Percentiles rank a stretch among this genome's conserved stretches.
Evolutionary conservation across 2,329 filamentous ascomycete genomes (phyloP).

Genomic region (Fragosphaeria purpurea): DNA sequence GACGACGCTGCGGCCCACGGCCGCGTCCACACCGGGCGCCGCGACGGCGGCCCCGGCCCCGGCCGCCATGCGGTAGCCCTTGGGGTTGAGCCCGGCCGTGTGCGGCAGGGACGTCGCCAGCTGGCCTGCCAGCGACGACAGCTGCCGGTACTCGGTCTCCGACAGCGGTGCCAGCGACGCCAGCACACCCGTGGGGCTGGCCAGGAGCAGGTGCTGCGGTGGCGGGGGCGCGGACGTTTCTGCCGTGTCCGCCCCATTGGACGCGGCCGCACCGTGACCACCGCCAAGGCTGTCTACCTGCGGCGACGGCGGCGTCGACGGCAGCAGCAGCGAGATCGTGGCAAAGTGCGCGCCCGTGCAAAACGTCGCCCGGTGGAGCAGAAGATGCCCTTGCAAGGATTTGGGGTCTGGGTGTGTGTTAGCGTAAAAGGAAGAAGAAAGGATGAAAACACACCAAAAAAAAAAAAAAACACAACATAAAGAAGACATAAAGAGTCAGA

Average conservation of each 20-base stretch:
- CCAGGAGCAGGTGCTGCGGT: slow-evolving; percentile 12
- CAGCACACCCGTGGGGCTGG: slow-evolving; percentile 55
- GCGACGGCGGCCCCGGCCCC: slow-evolving; percentile 27
- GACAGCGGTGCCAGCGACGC: slow-evolving; percentile 66
- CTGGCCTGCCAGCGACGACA: slow-evolving; percentile 72
- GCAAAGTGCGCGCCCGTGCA: slow-evolving; percentile 71
- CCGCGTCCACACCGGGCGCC: slow-evolving; percentile 44
- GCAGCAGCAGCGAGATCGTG: slow-evolving; percentile 65
- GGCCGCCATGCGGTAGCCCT: slow-evolving; percentile 57
- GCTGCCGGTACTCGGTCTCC: slow-evolving; percentile 72
- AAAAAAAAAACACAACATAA: not conserved
- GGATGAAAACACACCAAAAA: too few species aligned
- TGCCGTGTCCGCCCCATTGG: slow-evolving; percentile 14
- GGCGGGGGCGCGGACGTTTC: slow-evolving; percentile 22
- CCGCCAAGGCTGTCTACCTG: not conserved
- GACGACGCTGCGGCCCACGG: slow-evolving; percentile 56
- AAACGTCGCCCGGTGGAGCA: slow-evolving; percentile 82
- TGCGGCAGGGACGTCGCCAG: slow-evolving; percentile 67
- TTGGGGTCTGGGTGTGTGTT: slow-evolving; percentile 60
- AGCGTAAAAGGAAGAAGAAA: not conserved
- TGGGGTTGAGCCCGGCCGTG: slow-evolving; percentile 71
- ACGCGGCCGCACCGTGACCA: not conserved
- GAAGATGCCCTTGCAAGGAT: slow-evolving; percentile 76
- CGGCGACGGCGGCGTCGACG: slow-evolving; percentile 36
- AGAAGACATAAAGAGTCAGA: not conserved